phyloP scores from a whole-genome alignment of 768 basidiomycete species.

The Guyanaporus albipodus region DNA sequence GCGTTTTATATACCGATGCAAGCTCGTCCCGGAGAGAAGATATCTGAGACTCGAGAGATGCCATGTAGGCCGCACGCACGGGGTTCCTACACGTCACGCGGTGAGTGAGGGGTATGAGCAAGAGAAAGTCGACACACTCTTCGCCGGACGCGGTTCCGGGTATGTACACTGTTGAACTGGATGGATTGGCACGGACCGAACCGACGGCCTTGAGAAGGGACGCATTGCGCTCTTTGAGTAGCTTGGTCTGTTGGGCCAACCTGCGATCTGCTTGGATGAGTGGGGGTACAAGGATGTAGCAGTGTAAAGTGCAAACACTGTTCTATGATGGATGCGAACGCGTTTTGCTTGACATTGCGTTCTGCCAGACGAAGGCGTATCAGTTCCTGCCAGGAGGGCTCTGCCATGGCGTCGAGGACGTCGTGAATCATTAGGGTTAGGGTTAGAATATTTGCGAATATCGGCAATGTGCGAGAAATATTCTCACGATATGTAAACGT shows the following conservation, averaged over 20 bases:
- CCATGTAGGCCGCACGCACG: slow-evolving; percentile 81
- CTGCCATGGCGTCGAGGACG: slow-evolving; percentile 52
- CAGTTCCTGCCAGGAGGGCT: slow-evolving; percentile 81
- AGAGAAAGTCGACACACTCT: slow-evolving; percentile 52
- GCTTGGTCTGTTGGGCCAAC: slow-evolving; percentile 86
- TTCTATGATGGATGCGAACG: slow-evolving; percentile 82
- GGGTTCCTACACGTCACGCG: slow-evolving; percentile 54
- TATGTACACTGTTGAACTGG: slow-evolving; percentile 58
- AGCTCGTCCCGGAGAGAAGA: slow-evolving; percentile 88
- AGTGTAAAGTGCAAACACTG: slow-evolving; percentile 63
- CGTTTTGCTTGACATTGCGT: slow-evolving; percentile 77
- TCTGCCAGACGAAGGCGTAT: slow-evolving; percentile 75
- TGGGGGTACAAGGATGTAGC: not conserved
- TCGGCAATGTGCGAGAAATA: slow-evolving; percentile 20
- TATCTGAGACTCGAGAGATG: slow-evolving; percentile 91
- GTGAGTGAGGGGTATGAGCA: not conserved
- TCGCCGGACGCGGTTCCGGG: slow-evolving; percentile 52
- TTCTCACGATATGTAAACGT: slow-evolving; percentile 25
- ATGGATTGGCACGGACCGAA: slow-evolving; percentile 60
- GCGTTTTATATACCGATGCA: slow-evolving; percentile 92
- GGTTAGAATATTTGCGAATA: slow-evolving; percentile 12
- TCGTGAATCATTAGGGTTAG: slow-evolving; percentile 23
- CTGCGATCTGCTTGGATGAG: slow-evolving; percentile 63
- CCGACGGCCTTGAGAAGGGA: slow-evolving; percentile 82
- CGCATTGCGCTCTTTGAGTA: slow-evolving; percentile 89